Evolutionary conservation across 805 yeast genomes (phyloP).

Genomic region (Candida vartiovaarae): DNA sequence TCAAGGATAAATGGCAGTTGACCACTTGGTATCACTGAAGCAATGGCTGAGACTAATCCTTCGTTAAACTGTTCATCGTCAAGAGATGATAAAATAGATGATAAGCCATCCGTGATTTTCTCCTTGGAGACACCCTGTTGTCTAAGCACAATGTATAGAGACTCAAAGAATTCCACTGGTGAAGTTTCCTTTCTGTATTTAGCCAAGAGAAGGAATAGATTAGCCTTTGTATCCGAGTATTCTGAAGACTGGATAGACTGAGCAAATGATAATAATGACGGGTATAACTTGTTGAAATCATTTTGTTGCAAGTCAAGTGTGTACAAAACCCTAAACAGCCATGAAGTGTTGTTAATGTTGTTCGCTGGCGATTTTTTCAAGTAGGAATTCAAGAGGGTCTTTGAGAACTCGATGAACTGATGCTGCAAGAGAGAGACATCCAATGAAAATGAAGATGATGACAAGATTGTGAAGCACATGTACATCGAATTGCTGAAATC

Average conservation of each 20-base stretch:
- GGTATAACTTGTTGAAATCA: conserved; percentile 7
- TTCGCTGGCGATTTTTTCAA: not conserved
- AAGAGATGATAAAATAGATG: conserved; percentile 6
- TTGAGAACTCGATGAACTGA: conserved; percentile 7
- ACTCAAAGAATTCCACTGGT: conserved; percentile 24
- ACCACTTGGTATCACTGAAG: conserved; percentile 17
- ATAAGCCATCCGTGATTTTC: conserved; percentile 18
- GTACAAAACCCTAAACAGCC: conserved; percentile 29
- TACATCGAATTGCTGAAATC: conserved; percentile 7
- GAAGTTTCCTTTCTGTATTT: conserved; percentile 15
- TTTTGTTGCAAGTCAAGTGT: conserved; percentile 8
- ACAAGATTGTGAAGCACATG: conserved; percentile 13
- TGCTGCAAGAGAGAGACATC: conserved; percentile 2
- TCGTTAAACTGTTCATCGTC: conserved; percentile 3
- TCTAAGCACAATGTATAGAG: conserved; percentile 30
- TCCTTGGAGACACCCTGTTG: conserved; percentile 13
- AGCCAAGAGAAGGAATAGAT: conserved; percentile 25
- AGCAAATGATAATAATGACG: conserved; percentile 9
- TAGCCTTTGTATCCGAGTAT: conserved; percentile 14
- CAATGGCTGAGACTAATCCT: conserved; percentile 15
- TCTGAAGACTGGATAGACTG: conserved; percentile 5
- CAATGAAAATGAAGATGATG: not conserved
- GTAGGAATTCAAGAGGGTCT: conserved; percentile 2
- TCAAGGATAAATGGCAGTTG: conserved; percentile 14
- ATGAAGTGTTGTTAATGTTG: conserved; percentile 10